Evolutionary conservation across 2,329 filamentous ascomycete genomes (phyloP), one percentile per base, ranked within the genome.

Genomic region (Xylaria multiplex): DNA sequence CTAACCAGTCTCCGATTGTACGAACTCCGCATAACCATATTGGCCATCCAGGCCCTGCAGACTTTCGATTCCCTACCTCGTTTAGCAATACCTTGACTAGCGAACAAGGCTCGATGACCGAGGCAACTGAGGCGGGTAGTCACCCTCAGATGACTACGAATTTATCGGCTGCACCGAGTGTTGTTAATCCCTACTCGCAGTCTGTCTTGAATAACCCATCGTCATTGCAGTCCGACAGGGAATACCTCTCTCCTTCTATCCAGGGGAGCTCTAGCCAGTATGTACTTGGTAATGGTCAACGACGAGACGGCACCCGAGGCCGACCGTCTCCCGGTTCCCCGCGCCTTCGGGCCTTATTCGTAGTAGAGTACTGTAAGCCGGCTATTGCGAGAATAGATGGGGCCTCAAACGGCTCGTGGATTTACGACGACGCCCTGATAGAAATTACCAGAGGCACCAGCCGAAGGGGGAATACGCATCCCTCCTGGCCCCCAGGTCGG

Each of bases 321-420:
- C 43, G 49, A 13, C 6, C 2, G 30, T 5, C 16, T 3, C 11
- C 32, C 2, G 19, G 40, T 11, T 22, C 16, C 6, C 13, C n/a
- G 2, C 1, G 2, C 6, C 8, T 16, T 6, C 2, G 32, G 24
- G 5, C 7, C 4, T 4, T 56, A 0, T 0, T 16, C 2, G 1
- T 56, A 14, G 9, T 9, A 9, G 37, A n/a, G 6, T 57, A 11
- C 24, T 1, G 14, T 19, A 6, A 2, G 3, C 9, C n/a, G 24
- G 13, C 24, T 2, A 7, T 32, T 6, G 52, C 30, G 13, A 62
- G 19, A 16, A 27, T 40, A 9, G 22, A 62, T 6, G 7, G 4
- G n/a, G 19, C 1, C 32, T 1, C n/a, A 22, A 27, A 0, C 7
- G 30, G 37, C 6, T 63, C 61, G 1, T 32, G 9, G 5, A 46